These are phyloP conservation scores for Rugiboletus extremiorientalis DNA, from an alignment of 1,284 basidiomycete genomes.

Conservation along the genomic window DNA sequence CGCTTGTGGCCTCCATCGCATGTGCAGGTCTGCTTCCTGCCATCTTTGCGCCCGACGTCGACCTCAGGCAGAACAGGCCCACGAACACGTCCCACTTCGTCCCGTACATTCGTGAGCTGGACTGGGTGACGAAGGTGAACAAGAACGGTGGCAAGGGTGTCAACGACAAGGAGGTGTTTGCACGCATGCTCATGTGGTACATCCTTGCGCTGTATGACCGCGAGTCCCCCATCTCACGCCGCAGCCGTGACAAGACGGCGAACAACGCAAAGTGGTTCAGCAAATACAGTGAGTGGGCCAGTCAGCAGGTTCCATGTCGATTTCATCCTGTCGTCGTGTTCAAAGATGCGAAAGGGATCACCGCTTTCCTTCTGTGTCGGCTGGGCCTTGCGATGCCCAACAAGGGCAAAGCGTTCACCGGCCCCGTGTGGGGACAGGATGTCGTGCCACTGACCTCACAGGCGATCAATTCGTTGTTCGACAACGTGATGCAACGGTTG, in stretches of 20 bases:
- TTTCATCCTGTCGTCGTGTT: no score
- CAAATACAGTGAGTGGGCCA: neutral
- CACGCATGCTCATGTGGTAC: neutral
- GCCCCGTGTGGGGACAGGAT: neutral
- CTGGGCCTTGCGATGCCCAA: neutral
- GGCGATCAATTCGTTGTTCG: neutral
- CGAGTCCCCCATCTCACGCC: neutral
- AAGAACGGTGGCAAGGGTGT: neutral
- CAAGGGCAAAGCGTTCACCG: neutral
- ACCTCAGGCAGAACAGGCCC: neutral
- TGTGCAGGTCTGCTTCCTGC: neutral
- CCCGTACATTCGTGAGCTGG: neutral
- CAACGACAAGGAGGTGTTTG: neutral
- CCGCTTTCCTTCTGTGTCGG: neutral
- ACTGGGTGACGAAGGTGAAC: neutral
- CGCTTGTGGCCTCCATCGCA: neutral
- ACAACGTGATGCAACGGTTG: neutral
- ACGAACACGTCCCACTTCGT: no score
- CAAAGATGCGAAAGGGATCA: neutral
- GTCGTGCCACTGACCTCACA: rapidly evolving
- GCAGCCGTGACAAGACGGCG: neutral
- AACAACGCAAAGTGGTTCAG: neutral
- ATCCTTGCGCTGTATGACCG: neutral
- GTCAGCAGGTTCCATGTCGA: no score
- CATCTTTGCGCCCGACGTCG: neutral